phyloP scores from a whole-genome alignment of 768 basidiomycete species.

The Termitomyces sp. region DNA sequence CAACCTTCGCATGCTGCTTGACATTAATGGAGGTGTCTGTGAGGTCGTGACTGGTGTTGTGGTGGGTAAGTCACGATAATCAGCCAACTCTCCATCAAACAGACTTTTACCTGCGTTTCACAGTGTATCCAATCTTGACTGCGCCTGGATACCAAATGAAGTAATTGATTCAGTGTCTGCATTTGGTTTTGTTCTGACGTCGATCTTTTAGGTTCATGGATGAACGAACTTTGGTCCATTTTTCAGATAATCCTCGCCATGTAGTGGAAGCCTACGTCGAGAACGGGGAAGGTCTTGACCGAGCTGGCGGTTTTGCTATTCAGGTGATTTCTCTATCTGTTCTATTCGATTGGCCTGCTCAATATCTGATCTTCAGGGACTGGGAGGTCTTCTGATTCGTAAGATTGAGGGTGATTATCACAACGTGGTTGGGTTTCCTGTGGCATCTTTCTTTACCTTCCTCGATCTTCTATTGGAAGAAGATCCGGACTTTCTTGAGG shows the following conservation, averaged over 20 bases:
- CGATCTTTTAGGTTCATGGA: constrained; percentile 62
- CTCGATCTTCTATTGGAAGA: constrained; percentile 71
- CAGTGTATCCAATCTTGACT: constrained; percentile 73
- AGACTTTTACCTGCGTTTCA: background rate
- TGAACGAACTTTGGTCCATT: constrained; percentile 78
- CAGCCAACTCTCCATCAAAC: background rate
- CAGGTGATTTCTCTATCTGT: constrained; percentile 53
- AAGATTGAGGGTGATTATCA: constrained; percentile 89
- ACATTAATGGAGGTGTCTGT: constrained; percentile 82
- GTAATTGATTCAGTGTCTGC: constrained; percentile 11
- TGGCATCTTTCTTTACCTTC: constrained; percentile 77
- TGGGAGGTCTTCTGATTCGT: constrained; percentile 77
- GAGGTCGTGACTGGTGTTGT: constrained; percentile 92
- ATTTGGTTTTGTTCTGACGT: background rate
- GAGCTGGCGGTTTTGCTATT: constrained; percentile 93
- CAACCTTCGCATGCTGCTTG: constrained; percentile 82
- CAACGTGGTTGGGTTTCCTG: constrained; percentile 93
- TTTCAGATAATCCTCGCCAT: constrained; percentile 58
- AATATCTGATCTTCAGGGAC: constrained; percentile 47
- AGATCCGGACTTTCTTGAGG: constrained; percentile 68
- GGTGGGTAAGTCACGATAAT: constrained; percentile 51
- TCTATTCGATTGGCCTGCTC: background rate
- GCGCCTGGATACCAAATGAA: constrained; percentile 70
- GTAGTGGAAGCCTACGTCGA: constrained; percentile 79
- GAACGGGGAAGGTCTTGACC: constrained; percentile 79